Conservation (phyloP, 2,329 filamentous ascomycete species). For the Fusarium burgessii region DNA sequence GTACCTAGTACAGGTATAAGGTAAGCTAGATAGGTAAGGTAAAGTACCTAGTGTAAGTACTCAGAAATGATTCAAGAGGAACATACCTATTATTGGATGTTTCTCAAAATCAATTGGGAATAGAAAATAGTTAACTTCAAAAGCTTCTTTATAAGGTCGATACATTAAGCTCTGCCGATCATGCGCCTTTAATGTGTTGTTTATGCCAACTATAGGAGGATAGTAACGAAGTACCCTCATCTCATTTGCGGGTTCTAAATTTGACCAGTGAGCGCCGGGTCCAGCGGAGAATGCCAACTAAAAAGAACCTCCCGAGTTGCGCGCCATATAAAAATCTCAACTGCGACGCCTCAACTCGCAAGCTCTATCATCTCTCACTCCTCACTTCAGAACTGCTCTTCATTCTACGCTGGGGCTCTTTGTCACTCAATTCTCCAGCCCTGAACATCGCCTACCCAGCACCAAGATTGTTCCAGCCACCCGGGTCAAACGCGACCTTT, state of each 20-base stretch:
- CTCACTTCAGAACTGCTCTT: neutral
- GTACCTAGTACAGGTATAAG: too few species aligned
- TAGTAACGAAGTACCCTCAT: slow-evolving; percentile 8
- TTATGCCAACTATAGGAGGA: neutral
- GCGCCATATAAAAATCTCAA: slow-evolving; percentile 46
- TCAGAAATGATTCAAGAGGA: too few species aligned
- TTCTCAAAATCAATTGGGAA: too few species aligned
- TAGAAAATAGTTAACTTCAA: neutral
- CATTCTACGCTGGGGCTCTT: neutral
- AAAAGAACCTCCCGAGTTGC: slow-evolving; percentile 33
- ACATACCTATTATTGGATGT: too few species aligned
- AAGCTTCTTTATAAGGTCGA: neutral
- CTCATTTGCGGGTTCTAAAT: slow-evolving; percentile 33
- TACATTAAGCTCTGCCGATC: neutral
- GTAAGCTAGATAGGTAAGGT: too few species aligned
- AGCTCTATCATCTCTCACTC: slow-evolving; percentile 2
- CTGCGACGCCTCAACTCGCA: slow-evolving; percentile 33
- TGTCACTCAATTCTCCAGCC: neutral
- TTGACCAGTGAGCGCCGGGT: slow-evolving; percentile 33
- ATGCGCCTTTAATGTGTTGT: neutral
- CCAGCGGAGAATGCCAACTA: slow-evolving; percentile 35
- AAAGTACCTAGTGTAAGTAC: too few species aligned
- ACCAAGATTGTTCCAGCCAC: neutral
- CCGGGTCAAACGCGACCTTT: slow-evolving; percentile 2
- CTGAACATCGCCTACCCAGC: neutral